Evolutionary conservation across 495 filamentous ascomycete species (phyloP).

Genomic region (Durotheca rogersii): DNA sequence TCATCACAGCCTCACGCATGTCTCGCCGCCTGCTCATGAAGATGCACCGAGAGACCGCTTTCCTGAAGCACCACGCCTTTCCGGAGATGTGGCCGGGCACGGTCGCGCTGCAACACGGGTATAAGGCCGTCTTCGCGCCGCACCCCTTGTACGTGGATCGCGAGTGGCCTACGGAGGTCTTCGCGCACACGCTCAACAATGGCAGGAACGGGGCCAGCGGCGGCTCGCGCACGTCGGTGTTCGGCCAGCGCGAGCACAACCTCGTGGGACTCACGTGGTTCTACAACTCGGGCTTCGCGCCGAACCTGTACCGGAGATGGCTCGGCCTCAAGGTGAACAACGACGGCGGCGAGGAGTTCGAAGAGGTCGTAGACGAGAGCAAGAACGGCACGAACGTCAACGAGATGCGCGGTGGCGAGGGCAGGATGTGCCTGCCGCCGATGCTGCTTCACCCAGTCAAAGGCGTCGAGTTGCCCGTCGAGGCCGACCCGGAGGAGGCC

Average conservation of each 20-base stretch:
- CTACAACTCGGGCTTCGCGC: slow-evolving; percentile 83
- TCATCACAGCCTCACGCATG: slow-evolving; percentile 82
- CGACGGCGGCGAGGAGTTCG: slow-evolving; percentile 81
- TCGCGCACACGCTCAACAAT: slow-evolving; percentile 81
- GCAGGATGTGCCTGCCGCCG: slow-evolving; percentile 89
- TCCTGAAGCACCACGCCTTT: slow-evolving; percentile 84
- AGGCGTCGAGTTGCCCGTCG: slow-evolving; percentile 74
- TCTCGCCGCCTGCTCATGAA: slow-evolving; percentile 75
- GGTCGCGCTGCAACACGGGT: slow-evolving; percentile 84
- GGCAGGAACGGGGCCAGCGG: slow-evolving; percentile 76
- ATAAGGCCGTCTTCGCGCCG: slow-evolving; percentile 92
- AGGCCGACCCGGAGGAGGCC: slow-evolving; percentile 44
- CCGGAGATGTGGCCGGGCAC: slow-evolving; percentile 95
- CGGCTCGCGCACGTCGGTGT: slow-evolving; percentile 71
- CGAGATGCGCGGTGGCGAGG: slow-evolving; percentile 60
- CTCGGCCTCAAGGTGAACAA: slow-evolving; percentile 80
- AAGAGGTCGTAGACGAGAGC: slow-evolving; percentile 57
- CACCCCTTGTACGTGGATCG: slow-evolving; percentile 92
- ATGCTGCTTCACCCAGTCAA: slow-evolving; percentile 96
- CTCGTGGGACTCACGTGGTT: slow-evolving; percentile 90
- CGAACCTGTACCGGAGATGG: slow-evolving; percentile 85
- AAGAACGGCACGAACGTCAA: slow-evolving; percentile 49
- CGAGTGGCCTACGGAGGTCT: slow-evolving; percentile 76
- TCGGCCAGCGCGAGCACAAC: slow-evolving; percentile 87
- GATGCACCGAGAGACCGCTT: slow-evolving; percentile 87